These are phyloP conservation scores for Gaertneriomyces sp. DNA, from an alignment of 192 early-diverging fungal genomes.

Conservation along the genomic window DNA sequence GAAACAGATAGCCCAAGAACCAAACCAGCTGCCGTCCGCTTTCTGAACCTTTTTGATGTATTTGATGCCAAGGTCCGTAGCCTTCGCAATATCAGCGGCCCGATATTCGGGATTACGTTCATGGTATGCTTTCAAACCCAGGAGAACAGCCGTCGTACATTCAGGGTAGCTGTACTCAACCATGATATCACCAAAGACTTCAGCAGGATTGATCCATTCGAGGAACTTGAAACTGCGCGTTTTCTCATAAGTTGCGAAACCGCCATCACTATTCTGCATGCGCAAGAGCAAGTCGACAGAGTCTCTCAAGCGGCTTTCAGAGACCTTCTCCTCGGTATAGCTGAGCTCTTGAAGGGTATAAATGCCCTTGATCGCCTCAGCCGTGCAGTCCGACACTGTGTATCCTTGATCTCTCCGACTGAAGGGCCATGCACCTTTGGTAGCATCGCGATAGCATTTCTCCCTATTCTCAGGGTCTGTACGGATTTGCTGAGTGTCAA, in stretches of 20 bases:
- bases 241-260: constrained; percentile 90
- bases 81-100: constrained; percentile 65
- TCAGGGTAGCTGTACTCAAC: constrained; percentile 96
- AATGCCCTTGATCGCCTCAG: constrained; percentile 85
- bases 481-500: constrained; percentile 80
- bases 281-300: constrained; percentile 86
- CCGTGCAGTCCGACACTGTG: constrained; percentile 93
- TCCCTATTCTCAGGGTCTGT: constrained; percentile 63
- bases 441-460: constrained; percentile 73
- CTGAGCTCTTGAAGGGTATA: constrained; percentile 66
- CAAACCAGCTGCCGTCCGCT: constrained; percentile 88
- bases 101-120: constrained; percentile 79
- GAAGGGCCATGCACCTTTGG: constrained; percentile 96
- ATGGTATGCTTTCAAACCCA: constrained; percentile 75
- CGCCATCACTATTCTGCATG: constrained; percentile 90
- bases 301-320: constrained; percentile 70
- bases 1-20: constrained; percentile 96
- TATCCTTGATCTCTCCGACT: constrained; percentile 89
- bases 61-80: constrained; percentile 57
- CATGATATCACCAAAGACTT: constrained; percentile 95
- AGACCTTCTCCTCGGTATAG: constrained; percentile 46
- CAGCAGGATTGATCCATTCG: constrained; percentile 90
- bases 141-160: constrained; percentile 90
- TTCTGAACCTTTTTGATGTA: constrained; percentile 74
- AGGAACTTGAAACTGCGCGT: constrained; percentile 75